Evolutionary conservation across 371 early-diverging fungal species (phyloP).

Genomic region (Actinomortierella wolfii): DNA sequence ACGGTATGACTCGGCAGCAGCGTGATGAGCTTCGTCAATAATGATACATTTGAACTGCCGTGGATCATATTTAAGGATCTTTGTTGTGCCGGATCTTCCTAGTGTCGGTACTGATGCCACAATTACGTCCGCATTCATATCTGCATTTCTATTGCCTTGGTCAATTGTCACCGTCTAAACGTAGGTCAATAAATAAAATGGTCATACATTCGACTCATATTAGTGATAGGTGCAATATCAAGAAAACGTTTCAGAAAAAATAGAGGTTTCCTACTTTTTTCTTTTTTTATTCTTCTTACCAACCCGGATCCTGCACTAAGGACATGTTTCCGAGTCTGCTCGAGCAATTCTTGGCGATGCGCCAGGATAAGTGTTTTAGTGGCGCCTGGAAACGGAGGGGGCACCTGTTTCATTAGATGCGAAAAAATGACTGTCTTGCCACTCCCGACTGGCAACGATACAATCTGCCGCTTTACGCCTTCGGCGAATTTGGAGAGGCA

Average conservation of each 20-base stretch:
- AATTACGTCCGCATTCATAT: conserved; percentile 69
- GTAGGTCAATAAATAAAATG: background rate
- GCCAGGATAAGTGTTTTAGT: conserved; percentile 83
- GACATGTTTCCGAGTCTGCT: conserved; percentile 80
- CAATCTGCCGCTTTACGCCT: conserved; percentile 74
- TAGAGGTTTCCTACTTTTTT: background rate
- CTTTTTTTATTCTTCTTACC: conserved; percentile 39
- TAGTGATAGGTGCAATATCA: background rate
- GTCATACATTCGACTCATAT: background rate
- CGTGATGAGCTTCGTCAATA: conserved; percentile 96
- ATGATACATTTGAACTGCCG: conserved; percentile 82
- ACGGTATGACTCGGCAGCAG: conserved; percentile 75
- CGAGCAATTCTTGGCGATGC: conserved; percentile 85
- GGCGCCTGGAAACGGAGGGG: conserved; percentile 64
- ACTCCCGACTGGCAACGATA: conserved; percentile 87
- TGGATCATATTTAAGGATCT: conserved; percentile 75
- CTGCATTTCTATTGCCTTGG: conserved; percentile 62
- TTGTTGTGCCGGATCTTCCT: conserved; percentile 52
- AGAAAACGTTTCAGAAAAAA: background rate
- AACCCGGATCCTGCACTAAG: conserved; percentile 54
- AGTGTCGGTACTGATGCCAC: conserved; percentile 83
- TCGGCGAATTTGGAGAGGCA: conserved; percentile 53
- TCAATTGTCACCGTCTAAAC: conserved; percentile 66
- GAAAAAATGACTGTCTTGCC: conserved; percentile 92
- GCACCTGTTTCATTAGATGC: conserved; percentile 74